phyloP scores from a whole-genome alignment of 257 asterid genomes.

The Anisodus tanguticus region DNA sequence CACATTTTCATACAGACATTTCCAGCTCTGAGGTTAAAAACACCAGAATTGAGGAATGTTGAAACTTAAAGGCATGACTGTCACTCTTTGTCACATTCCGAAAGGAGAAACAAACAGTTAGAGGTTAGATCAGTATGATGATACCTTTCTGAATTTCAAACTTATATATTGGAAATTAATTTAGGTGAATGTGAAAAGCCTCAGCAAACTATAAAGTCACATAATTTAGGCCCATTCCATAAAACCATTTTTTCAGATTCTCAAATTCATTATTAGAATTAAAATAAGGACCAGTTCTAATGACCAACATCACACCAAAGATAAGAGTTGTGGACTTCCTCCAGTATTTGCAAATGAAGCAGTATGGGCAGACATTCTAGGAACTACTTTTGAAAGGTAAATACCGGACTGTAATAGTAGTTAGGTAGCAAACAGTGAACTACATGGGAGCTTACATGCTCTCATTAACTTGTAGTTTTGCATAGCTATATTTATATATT shows the following conservation, averaged over 20 bases:
- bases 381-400: no score
- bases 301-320: neutral
- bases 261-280: neutral
- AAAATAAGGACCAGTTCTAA: neutral
- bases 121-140: neutral
- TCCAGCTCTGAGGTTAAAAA: conserved; percentile 1
- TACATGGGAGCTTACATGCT: no score
- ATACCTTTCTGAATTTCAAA: neutral
- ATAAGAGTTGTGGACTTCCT: no score
- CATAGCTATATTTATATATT: no score
- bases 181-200: neutral
- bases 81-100: neutral
- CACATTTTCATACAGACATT: neutral
- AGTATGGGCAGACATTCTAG: no score
- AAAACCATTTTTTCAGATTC: neutral
- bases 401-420: no score
- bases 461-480: no score
- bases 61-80: neutral
- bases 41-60: neutral
- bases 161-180: neutral
- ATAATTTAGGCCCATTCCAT: neutral
- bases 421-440: no score
- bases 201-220: neutral
- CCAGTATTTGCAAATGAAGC: no score
- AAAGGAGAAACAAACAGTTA: neutral